phyloP scores from a whole-genome alignment of 2,329 filamentous ascomycete species.

The Escovopsis sp. region DNA sequence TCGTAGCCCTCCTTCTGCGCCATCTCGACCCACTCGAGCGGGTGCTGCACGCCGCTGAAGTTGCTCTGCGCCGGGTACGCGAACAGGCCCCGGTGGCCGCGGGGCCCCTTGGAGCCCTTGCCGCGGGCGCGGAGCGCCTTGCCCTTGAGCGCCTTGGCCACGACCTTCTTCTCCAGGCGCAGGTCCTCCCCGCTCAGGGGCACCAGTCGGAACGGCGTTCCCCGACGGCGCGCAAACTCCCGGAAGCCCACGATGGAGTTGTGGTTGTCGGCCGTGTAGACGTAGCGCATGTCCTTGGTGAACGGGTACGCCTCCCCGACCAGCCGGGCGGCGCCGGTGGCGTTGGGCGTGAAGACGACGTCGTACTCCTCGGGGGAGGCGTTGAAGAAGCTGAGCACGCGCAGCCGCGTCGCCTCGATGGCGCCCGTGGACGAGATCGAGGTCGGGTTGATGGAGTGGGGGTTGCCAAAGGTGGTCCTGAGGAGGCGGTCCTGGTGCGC shows the following conservation, averaged over 20 bases:
- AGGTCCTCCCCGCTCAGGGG: constrained; percentile 14
- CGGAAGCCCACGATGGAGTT: constrained; percentile 26
- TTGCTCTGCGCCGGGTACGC: constrained; percentile 32
- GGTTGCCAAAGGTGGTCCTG: constrained; percentile 21
- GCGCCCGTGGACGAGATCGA: constrained; percentile 18
- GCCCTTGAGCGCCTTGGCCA: constrained; percentile 8
- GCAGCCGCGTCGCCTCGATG: constrained; percentile 16
- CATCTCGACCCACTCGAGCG: constrained; percentile 19
- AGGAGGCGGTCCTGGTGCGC: constrained; percentile 17
- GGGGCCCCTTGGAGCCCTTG: constrained; percentile 8
- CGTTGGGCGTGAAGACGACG: constrained; percentile 25
- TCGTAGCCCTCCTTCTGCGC: constrained; percentile 24
- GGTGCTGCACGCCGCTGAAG: constrained; percentile 27
- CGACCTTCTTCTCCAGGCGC: constrained; percentile 11
- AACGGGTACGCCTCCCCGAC: constrained; percentile 25
- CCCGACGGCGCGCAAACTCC: constrained; percentile 16
- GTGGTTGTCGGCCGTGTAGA: constrained; percentile 26
- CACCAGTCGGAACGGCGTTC: constrained; percentile 16
- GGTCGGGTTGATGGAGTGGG: constrained; percentile 24
- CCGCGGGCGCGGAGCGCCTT: background rate
- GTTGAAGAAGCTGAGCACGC: constrained; percentile 19
- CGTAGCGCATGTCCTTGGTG: constrained; percentile 9
- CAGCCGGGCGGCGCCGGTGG: constrained; percentile 22
- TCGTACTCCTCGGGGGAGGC: constrained; percentile 22
- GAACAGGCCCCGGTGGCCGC: constrained; percentile 17